Base-by-base conservation (phyloP, 495 filamentous ascomycete species). In the Talaromyces nanjingensis region DNA sequence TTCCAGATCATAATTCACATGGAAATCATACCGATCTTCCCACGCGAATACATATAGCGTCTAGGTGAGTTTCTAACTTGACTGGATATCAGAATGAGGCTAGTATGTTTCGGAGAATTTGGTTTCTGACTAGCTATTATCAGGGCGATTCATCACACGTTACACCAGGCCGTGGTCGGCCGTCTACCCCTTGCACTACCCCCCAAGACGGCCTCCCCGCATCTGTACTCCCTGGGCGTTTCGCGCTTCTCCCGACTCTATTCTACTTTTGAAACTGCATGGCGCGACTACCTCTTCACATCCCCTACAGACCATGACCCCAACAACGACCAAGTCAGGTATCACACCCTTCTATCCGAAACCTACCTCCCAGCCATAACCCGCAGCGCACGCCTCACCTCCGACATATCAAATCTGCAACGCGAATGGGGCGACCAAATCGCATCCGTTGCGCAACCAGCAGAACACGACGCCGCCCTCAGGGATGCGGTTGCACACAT, bases 121-220 rank as follows among this genome's bases (percentile, higher is more conserved):
- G 9, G 7, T 2, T 22, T 56, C 52, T 56, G 14, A 56, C 53
- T 29, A 42, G 37, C 22, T 6, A 29, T 8, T 1, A 27, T 27
- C 27, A 62, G 60, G 47, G 16, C 27, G 11, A 33, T 62, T 24
- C 60, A 62, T 34, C 20, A 54, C 29, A 53, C 42, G n/a, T 33
- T 62, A 20, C 24, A 62, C 25, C 27, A 29, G 2, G 73, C 73
- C 66, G 71, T 76, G 70, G 72, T 72, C 68, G 66, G 69, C 70
- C 76, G 73, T 72, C 72, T 72, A 74, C 66, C 65, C 63, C 66
- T 65, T 67, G 63, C 52, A 45, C 12, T 59, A 16, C 63, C 63
- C 1, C 39, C 54, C n/a, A 31, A 31, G 14, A n/a, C 55, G 25
- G 34, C n/a, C 12, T 37, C 25, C 25, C 60, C 60, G 25, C 60